Evolutionary conservation across 106 monocot genomes (phyloP).

Genomic region (Dioscorea zingiberensis): DNA sequence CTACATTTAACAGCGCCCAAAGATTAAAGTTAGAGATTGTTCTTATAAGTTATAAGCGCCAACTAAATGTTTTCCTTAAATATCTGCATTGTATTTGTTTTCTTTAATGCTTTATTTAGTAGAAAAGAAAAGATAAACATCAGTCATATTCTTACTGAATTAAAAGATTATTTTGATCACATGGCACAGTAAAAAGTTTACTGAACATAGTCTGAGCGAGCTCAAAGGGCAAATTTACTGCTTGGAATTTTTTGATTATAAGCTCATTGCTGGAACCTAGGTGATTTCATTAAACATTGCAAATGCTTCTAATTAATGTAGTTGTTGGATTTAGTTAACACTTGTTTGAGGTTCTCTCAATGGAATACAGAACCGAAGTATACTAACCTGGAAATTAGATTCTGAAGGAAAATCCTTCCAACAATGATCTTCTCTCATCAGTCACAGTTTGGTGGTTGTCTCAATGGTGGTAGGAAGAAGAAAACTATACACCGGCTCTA

Average conservation of each 20-base stretch:
- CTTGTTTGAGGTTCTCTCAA: no score
- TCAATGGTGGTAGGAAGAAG: slow-evolving; percentile 1
- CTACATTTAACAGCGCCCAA: no score
- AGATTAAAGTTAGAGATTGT: no score
- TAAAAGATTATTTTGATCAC: not conserved
- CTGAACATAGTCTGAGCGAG: not conserved
- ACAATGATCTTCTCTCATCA: not conserved
- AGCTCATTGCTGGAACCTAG: slow-evolving; percentile 8
- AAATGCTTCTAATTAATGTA: no score
- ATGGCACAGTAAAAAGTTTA: not conserved
- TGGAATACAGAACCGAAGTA: slow-evolving; percentile 6
- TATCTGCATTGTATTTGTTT: not conserved
- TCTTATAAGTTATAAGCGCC: no score
- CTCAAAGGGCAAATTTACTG: slow-evolving; percentile 4
- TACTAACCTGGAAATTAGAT: slow-evolving; percentile 2
- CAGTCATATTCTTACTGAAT: not conserved
- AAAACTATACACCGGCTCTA: slow-evolving; percentile 6
- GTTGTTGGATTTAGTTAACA: no score
- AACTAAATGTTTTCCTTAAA: no score
- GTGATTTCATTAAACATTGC: no score
- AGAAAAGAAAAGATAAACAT: no score
- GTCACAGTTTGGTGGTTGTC: not conserved
- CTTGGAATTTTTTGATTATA: not conserved
- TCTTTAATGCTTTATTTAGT: not conserved
- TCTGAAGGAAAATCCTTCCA: not conserved